Evolutionary conservation across 2,329 filamentous ascomycete genomes (phyloP), one percentile per base, ranked within the genome.

Genomic region (Microdochium trichocladiopsis): DNA sequence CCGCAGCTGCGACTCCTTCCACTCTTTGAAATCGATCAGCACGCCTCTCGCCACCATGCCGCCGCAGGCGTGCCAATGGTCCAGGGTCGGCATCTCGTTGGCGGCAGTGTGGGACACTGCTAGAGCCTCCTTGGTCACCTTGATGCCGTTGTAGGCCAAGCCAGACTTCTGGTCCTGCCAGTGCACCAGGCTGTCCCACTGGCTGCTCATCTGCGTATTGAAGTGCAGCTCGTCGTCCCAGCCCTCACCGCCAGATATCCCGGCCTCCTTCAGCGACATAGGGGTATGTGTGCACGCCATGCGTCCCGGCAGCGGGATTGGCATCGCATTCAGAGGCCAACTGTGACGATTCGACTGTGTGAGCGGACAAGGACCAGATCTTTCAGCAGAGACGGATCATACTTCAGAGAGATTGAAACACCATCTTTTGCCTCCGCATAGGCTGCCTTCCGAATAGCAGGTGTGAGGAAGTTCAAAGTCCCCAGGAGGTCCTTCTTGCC

Each of bases 171-270:
- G 66, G 51, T 77, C 72, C n/a, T 69, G 66, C 57, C 74, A 72
- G 59, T 79, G 75, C 24, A 69, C 68, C 1, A 79, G 65, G 49
- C 74, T 74, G 57, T 83, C 80, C 80, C 78, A 83, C 62, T 83
- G 80, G 23, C 71, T 77, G 51, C 73, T 74, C 31, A 66, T 65
- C 57, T 83, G 79, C 0, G 79, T 83, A 61, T 83, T 82, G 66
- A 83, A 74, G 2, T 69, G 64, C 6, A 82, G 58, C 56, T 79
- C 72, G 51, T 80, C 76, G 25, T 80, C 76, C 64, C 71, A 75
- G 24, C 67, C 66, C 5, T 53, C 36, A 6, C 50, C 59, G 10
- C 57, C 53, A 11, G 59, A 61, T 3, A 69, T 50, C 14, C 63
- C 67, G 28, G 56, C 31, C 6, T 66, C 60, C n/a, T 55, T 57